Evolutionary conservation across 1,139 yeast genomes (phyloP).

Genomic region (Kluyveromyces sp.): DNA sequence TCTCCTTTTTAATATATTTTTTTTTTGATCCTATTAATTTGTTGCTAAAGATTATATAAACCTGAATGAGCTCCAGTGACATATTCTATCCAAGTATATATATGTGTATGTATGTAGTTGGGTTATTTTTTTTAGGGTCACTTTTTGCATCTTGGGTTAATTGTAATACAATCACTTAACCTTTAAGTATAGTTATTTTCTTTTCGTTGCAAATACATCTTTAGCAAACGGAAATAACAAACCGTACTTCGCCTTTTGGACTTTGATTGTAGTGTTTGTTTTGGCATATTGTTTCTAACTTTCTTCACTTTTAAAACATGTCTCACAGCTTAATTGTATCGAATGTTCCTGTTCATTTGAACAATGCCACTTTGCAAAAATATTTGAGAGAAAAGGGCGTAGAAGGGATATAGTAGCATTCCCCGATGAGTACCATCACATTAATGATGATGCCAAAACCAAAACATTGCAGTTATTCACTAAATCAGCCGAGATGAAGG

Average conservation of each 20-base stretch:
- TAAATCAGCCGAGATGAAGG: constrained; percentile 7
- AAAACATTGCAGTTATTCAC: constrained; percentile 15
- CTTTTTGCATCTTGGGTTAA: too few relatives aligned
- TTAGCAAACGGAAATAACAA: too few relatives aligned
- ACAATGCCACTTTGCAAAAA: constrained; percentile 51
- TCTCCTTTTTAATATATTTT: too few relatives aligned
- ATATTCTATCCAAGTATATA: too few relatives aligned
- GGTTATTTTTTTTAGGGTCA: too few relatives aligned
- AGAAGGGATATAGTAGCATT: constrained; percentile 15
- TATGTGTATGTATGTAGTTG: too few relatives aligned
- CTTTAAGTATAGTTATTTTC: too few relatives aligned
- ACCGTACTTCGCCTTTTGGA: background rate
- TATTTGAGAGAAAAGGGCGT: constrained; percentile 32
- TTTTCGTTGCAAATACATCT: too few relatives aligned
- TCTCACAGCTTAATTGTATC: constrained; percentile 44
- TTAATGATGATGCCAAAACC: constrained; percentile 15
- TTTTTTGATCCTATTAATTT: too few relatives aligned
- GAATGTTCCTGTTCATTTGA: constrained; percentile 48
- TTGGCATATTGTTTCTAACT: background rate
- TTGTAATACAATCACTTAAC: too few relatives aligned
- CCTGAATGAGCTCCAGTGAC: too few relatives aligned
- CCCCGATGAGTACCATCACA: constrained; percentile 18
- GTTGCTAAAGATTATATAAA: too few relatives aligned
- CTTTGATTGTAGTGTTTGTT: background rate
- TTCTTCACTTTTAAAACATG: constrained; percentile 4